A percentile compares a stretch with the other conserved stretches of the same genome.
Conservation (phyloP, 805 yeast genomes). For the Candida caryicola region DNA sequence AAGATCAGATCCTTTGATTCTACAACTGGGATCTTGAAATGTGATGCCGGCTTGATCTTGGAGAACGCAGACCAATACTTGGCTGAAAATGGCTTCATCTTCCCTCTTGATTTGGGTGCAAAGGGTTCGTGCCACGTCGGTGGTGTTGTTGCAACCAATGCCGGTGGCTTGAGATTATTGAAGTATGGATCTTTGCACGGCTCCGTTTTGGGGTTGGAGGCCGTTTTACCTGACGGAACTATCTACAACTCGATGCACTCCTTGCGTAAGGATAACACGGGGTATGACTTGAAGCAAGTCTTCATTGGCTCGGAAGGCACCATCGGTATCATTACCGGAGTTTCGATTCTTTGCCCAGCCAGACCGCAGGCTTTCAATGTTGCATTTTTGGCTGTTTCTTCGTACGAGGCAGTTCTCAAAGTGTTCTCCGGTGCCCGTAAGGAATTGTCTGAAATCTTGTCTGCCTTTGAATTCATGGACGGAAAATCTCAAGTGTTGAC, state of each 20-base stretch:
- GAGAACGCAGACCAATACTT: constrained; percentile 79
- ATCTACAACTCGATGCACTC: constrained; percentile 76
- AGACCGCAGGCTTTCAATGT: constrained; percentile 85
- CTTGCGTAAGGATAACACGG: constrained; percentile 91
- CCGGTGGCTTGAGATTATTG: constrained; percentile 87
- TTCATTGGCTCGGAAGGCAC: constrained; percentile 96
- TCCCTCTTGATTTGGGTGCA: constrained; percentile 93
- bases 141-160: constrained; percentile 92
- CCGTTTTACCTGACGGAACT: constrained; percentile 87
- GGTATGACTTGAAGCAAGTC: constrained; percentile 87
- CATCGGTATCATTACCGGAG: constrained; percentile 85
- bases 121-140: constrained; percentile 97
- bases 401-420: constrained; percentile 79
- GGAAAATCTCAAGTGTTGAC: constrained; percentile 62
- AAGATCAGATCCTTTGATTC: constrained; percentile 77
- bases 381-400: constrained; percentile 78
- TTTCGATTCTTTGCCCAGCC: constrained; percentile 84
- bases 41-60: constrained; percentile 87
- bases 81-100: constrained; percentile 80
- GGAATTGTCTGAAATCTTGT: constrained; percentile 79
- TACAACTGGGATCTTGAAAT: constrained; percentile 79
- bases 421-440: constrained; percentile 74
- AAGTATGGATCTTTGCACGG: constrained; percentile 94
- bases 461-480: constrained; percentile 96
- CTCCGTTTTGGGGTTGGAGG: constrained; percentile 85